Evolutionary conservation across 306 rosid genomes (phyloP).

Genomic region (Gleditsia sinensis): DNA sequence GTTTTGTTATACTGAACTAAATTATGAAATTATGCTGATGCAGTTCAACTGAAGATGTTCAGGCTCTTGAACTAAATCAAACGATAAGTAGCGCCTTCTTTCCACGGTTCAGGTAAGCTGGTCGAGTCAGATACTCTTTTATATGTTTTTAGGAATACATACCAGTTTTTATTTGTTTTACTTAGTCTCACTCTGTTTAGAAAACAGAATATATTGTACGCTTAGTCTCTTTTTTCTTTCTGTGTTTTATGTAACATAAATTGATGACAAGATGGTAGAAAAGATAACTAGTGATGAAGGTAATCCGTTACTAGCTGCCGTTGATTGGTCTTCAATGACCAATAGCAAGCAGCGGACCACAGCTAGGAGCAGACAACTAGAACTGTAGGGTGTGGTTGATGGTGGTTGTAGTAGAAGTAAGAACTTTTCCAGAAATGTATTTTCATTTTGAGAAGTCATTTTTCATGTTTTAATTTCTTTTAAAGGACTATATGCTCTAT

Average conservation of each 20-base stretch:
- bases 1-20: background rate
- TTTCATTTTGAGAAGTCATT: no score
- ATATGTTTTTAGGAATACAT: background rate
- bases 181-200: background rate
- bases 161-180: background rate
- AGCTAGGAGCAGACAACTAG: background rate
- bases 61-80: slow-evolving; percentile 44
- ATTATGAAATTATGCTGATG: slow-evolving; percentile 35
- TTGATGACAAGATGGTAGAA: slow-evolving; percentile 8
- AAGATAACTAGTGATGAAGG: slow-evolving; percentile 3
- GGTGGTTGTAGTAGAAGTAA: slow-evolving; percentile 13
- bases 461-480: background rate
- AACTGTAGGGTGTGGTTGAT: background rate
- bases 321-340: background rate
- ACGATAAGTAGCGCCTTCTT: no score
- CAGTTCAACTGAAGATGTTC: slow-evolving; percentile 40
- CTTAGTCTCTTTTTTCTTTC: no score
- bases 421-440: background rate
- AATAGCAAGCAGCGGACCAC: background rate
- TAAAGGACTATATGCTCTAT: background rate
- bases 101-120: slow-evolving; percentile 59
- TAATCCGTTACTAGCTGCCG: slow-evolving; percentile 11
- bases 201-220: no score
- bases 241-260: no score
- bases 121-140: no score